Conservation (phyloP, 2,329 filamentous ascomycete species). For the Beauveria medogensis region DNA sequence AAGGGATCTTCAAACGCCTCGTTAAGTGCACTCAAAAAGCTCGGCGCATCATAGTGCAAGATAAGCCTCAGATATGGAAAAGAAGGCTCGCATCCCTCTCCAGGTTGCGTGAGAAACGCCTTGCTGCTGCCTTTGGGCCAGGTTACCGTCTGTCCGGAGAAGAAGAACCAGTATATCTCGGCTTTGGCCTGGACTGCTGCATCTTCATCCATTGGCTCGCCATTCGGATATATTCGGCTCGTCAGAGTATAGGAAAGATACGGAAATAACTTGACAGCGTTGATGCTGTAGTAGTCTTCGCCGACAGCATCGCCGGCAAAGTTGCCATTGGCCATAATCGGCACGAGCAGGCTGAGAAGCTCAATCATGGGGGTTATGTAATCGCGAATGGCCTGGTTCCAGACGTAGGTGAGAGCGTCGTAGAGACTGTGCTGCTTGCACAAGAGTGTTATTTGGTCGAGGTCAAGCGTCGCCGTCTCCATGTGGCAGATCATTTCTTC, state of each 20-base stretch:
- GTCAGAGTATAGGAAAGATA: conserved; percentile 91
- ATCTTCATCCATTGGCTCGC: conserved; percentile 63
- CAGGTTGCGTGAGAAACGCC: conserved; percentile 52
- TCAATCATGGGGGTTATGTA: conserved; percentile 88
- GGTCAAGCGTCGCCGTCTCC: conserved; percentile 81
- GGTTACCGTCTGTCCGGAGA: conserved; percentile 68
- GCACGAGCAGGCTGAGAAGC: conserved; percentile 61
- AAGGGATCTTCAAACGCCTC: conserved; percentile 96
- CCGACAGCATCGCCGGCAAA: conserved; percentile 46
- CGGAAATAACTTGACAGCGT: conserved; percentile 85
- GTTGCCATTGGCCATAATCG: conserved; percentile 48
- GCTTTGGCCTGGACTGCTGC: conserved; percentile 71
- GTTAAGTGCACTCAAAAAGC: conserved; percentile 89
- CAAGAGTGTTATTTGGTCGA: conserved; percentile 83
- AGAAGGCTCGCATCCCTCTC: conserved; percentile 54
- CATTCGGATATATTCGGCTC: conserved; percentile 84
- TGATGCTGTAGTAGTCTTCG: conserved; percentile 54
- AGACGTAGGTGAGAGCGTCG: conserved; percentile 92
- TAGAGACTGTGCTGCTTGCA: conserved; percentile 91
- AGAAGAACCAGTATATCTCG: conserved; percentile 87
- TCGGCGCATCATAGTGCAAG: conserved; percentile 80
- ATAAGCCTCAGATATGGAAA: conserved; percentile 82
- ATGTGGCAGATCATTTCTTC: conserved; percentile 95
- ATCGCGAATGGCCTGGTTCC: conserved; percentile 84
- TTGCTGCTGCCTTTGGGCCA: conserved; percentile 63